Conservation (phyloP, 345 rosid genomes). For the Durio zibethinus region DNA sequence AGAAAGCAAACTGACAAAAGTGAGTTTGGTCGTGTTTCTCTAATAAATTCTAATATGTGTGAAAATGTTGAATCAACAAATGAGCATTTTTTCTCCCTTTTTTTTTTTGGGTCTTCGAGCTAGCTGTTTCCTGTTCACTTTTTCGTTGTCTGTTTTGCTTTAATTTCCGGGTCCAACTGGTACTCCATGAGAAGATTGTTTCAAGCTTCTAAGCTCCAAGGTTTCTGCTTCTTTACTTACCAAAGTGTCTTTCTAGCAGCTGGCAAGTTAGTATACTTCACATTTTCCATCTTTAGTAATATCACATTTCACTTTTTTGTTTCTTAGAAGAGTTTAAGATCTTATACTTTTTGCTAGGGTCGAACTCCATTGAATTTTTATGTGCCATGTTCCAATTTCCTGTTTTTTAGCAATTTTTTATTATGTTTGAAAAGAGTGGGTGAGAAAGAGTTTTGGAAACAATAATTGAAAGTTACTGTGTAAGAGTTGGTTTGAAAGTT, state of each 20-base stretch:
- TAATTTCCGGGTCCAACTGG: background rate
- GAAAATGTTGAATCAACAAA: conserved; percentile 6
- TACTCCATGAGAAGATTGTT: background rate
- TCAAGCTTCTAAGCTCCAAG: background rate
- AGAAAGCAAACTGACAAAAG: background rate
- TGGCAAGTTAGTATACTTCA: background rate
- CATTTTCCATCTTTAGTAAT: background rate
- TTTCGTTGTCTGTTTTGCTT: background rate
- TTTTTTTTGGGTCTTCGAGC: background rate
- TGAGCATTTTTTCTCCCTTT: too few species aligned
- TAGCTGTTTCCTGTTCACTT: background rate
- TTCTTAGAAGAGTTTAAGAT: too few species aligned
- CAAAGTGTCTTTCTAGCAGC: background rate
- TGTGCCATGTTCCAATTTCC: background rate
- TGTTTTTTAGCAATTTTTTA: background rate
- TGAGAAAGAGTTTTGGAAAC: background rate
- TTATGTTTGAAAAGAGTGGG: background rate
- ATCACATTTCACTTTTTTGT: background rate
- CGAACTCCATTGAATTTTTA: background rate
- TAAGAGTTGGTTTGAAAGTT: background rate
- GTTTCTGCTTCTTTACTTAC: background rate
- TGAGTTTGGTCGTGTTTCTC: background rate
- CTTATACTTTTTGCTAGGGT: background rate
- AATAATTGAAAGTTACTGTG: background rate
- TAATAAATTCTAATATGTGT: background rate